phyloP scores from a whole-genome alignment of 306 rosid genomes.

The Mucuna pruriens region DNA sequence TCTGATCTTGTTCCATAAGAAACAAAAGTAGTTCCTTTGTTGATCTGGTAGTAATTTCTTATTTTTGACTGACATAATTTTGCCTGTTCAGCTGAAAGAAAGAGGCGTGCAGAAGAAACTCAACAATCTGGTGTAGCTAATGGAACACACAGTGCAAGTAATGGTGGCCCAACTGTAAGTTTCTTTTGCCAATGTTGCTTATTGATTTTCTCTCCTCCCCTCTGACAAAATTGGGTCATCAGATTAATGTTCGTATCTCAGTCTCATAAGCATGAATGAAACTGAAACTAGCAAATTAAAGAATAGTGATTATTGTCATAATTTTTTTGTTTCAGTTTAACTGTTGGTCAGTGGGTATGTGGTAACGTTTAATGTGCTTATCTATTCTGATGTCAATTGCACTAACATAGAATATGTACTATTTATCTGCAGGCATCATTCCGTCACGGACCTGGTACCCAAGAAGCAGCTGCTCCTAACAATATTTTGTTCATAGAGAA shows the following conservation, averaged over 20 bases:
- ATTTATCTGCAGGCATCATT: slow-evolving; percentile 61
- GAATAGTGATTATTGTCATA: background rate
- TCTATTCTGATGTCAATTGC: slow-evolving; percentile 3
- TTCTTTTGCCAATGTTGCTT: slow-evolving; percentile 8
- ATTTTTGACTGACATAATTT: slow-evolving; percentile 27
- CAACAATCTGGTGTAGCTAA: slow-evolving; percentile 64
- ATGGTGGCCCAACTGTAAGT: slow-evolving; percentile 81
- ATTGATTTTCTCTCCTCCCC: background rate
- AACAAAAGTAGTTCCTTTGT: slow-evolving; percentile 12
- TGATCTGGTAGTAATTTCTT: background rate
- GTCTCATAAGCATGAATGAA: background rate
- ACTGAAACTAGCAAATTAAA: background rate
- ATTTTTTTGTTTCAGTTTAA: background rate
- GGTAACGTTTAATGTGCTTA: background rate
- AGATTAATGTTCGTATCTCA: background rate
- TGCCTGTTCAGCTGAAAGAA: slow-evolving; percentile 78
- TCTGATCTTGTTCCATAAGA: slow-evolving; percentile 4
- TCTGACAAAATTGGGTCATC: background rate
- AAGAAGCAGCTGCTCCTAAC: slow-evolving; percentile 85
- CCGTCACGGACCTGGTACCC: slow-evolving; percentile 70
- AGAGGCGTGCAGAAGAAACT: slow-evolving; percentile 68
- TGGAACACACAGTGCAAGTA: slow-evolving; percentile 69
- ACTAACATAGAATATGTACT: slow-evolving; percentile 9
- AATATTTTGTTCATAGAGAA: slow-evolving; percentile 92
- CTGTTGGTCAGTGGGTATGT: background rate